A percentile compares a stretch with the other conserved stretches of the same genome.
phyloP scores from a whole-genome alignment of 306 rosid genomes.

The Prunus salicina region DNA sequence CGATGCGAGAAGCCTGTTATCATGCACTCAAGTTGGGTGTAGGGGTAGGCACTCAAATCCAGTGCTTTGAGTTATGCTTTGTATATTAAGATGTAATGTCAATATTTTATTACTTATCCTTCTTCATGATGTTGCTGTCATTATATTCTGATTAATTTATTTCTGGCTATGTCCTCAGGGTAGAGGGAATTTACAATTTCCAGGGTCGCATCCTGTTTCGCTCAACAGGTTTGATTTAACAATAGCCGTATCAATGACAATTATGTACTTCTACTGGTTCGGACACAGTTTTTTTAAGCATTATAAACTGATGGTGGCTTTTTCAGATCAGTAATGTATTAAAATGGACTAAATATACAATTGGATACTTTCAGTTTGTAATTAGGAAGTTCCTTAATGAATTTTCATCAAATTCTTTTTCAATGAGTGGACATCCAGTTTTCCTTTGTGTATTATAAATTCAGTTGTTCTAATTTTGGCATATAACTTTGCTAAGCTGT shows the following conservation, averaged over 20 bases:
- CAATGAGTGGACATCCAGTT: neutral
- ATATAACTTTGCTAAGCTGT: neutral
- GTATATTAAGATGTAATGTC: neutral
- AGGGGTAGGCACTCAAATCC: conserved; percentile 52
- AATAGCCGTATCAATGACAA: neutral
- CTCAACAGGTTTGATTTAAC: conserved; percentile 59
- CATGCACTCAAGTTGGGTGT: conserved; percentile 73
- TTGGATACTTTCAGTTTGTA: neutral
- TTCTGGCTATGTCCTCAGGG: conserved; percentile 41
- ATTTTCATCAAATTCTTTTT: neutral
- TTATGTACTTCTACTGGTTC: neutral
- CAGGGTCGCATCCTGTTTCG: conserved; percentile 97
- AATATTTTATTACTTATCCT: neutral
- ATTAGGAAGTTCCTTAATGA: neutral
- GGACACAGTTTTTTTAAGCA: neutral
- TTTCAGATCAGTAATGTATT: neutral
- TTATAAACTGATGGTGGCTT: neutral
- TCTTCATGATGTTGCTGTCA: conserved; percentile 1
- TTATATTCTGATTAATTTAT: conserved; percentile 15
- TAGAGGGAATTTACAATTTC: conserved; percentile 73
- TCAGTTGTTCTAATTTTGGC: neutral
- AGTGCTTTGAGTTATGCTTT: neutral
- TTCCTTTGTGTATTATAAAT: neutral
- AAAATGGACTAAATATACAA: neutral
- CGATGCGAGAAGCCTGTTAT: conserved; percentile 77